Percentiles rank a stretch among this genome's conserved stretches.
Evolutionary conservation across 352 stramenopile genomes (phyloP).

Genomic region (Pythium sp.): DNA sequence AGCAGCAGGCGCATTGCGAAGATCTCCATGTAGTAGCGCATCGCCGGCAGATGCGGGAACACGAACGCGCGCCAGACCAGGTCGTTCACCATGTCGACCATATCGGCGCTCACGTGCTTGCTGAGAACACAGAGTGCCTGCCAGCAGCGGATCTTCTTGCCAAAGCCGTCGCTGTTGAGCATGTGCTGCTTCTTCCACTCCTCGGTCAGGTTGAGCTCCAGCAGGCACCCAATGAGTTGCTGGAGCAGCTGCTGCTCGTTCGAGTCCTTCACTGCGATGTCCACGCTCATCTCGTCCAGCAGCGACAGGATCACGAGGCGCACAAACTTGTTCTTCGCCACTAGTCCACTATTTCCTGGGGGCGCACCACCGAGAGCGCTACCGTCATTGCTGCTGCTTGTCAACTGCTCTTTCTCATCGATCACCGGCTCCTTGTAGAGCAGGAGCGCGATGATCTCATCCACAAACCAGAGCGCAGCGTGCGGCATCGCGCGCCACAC

Average conservation of each 20-base stretch:
- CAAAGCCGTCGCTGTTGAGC: constrained; percentile 82
- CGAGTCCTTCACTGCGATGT: constrained; percentile 12
- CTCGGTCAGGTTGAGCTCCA: constrained; percentile 51
- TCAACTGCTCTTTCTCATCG: constrained; percentile 54
- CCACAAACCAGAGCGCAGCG: constrained; percentile 44
- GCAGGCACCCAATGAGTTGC: constrained; percentile 31
- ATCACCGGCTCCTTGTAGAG: constrained; percentile 81
- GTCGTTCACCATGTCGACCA: constrained; percentile 26
- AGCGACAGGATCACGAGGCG: constrained; percentile 67
- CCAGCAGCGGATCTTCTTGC: constrained; percentile 71
- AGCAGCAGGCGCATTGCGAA: constrained; percentile 68
- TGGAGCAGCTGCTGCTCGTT: constrained; percentile 33
- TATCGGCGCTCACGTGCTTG: constrained; percentile 34
- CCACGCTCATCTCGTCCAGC: constrained; percentile 49
- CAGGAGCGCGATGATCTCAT: constrained; percentile 67
- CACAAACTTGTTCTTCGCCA: constrained; percentile 64
- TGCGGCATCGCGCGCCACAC: constrained; percentile 56
- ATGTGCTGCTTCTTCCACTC: constrained; percentile 83
- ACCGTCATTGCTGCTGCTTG: constrained; percentile 5
- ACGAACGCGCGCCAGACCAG: constrained; percentile 53
- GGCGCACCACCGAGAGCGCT: background rate
- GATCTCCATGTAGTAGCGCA: constrained; percentile 84
- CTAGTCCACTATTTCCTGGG: constrained; percentile 6
- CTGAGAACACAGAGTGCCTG: constrained; percentile 76
- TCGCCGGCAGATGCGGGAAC: constrained; percentile 55